phyloP scores from a whole-genome alignment of 345 rosid species.

The Passiflora organensis region DNA sequence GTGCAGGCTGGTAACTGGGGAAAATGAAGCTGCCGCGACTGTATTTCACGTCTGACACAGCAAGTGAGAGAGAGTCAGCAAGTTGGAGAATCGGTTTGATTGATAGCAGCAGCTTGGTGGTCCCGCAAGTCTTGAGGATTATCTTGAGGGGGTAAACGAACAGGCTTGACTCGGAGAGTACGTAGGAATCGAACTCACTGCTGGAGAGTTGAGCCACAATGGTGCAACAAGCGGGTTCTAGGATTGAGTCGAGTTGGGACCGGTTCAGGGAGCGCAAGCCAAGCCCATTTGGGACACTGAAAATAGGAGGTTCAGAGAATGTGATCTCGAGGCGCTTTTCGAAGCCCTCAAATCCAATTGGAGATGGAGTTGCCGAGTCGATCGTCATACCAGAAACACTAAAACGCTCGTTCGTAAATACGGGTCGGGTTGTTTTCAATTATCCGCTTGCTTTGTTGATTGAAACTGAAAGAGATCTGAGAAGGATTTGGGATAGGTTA shows the following conservation, averaged over 20 bases:
- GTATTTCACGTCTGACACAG: constrained; percentile 44
- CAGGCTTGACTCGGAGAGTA: constrained; percentile 80
- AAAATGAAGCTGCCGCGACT: constrained; percentile 81
- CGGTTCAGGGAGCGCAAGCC: constrained; percentile 50
- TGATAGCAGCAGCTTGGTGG: constrained; percentile 64
- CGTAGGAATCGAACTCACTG: constrained; percentile 61
- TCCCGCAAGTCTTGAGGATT: constrained; percentile 77
- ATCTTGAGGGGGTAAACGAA: constrained; percentile 55
- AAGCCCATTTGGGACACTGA: constrained; percentile 41
- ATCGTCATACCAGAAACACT: constrained; percentile 25
- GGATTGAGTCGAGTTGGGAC: constrained; percentile 52
- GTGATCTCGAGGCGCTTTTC: constrained; percentile 72
- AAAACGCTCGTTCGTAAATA: too few relatives aligned
- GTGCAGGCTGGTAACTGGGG: constrained; percentile 63
- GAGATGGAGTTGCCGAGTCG: constrained; percentile 20
- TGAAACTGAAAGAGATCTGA: background rate
- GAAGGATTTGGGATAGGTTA: too few relatives aligned
- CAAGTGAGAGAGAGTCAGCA: constrained; percentile 39
- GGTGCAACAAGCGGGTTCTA: constrained; percentile 57
- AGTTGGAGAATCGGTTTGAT: constrained; percentile 44
- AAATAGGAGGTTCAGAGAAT: constrained; percentile 45
- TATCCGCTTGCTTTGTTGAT: background rate
- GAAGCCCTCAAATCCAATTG: constrained; percentile 67
- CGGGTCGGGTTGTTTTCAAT: background rate
- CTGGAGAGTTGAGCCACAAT: constrained; percentile 60